Evolutionary conservation across 306 rosid genomes (phyloP).

Genomic region (Rosa persica): DNA sequence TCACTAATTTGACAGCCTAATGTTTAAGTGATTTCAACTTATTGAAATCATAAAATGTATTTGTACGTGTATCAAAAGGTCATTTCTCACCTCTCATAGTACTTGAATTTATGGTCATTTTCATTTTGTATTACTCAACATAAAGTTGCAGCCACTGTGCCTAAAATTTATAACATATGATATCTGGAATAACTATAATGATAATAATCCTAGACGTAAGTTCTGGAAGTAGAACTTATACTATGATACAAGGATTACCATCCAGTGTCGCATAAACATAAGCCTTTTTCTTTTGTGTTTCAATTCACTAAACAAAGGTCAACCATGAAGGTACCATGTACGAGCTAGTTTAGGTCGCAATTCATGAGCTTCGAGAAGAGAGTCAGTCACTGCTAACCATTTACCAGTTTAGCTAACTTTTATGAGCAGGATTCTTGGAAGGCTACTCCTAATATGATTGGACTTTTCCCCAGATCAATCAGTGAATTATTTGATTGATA

Average conservation of each 20-base stretch:
- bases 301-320: not conserved
- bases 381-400: not conserved
- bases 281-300: not conserved
- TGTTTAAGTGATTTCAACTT: not conserved
- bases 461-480: not conserved
- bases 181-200: not conserved
- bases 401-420: not conserved
- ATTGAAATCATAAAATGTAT: not conserved
- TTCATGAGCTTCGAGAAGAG: not conserved
- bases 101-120: not conserved
- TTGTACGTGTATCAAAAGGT: not conserved
- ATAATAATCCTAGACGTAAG: not conserved
- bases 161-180: not conserved
- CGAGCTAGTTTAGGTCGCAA: not conserved
- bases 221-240: not conserved
- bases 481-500: not conserved
- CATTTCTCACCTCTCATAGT: not conserved
- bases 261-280: too few relatives aligned
- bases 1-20: not conserved
- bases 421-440: not conserved
- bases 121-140: not conserved
- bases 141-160: not conserved
- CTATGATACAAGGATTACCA: not conserved
- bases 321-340: not conserved
- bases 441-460: not conserved